A percentile compares a stretch with the other conserved stretches of the same genome.
Evolutionary conservation across 1,139 yeast genomes (phyloP).

Genomic region (Hemisphaericaspora xylofermentans): DNA sequence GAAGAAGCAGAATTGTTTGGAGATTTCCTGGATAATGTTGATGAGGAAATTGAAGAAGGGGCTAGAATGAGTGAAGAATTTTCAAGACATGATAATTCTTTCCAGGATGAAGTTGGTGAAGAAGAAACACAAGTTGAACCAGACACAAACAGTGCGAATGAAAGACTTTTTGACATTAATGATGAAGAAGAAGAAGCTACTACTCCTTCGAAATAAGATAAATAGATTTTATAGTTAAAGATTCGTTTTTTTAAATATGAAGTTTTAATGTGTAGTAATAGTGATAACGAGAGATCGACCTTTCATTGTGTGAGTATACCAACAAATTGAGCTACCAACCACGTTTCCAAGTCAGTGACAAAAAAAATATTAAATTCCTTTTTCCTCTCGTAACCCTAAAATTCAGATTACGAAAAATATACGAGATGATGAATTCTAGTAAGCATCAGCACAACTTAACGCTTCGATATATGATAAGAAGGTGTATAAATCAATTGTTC

Average conservation of each 20-base stretch:
- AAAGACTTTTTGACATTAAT: conserved; percentile 39
- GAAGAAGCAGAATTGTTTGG: conserved; percentile 54
- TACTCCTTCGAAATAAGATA: background rate
- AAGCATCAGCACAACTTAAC: too few species aligned
- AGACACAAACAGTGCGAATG: conserved; percentile 21
- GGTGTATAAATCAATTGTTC: background rate
- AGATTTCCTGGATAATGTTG: conserved; percentile 45
- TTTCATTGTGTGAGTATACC: too few species aligned
- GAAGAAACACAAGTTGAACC: conserved; percentile 3
- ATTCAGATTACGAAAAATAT: too few species aligned
- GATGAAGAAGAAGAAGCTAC: conserved; percentile 33
- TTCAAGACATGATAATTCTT: conserved; percentile 14
- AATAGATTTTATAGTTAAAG: conserved; percentile 1
- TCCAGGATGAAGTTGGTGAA: conserved; percentile 13
- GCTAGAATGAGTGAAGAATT: conserved; percentile 19
- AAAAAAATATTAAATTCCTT: too few species aligned
- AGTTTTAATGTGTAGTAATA: too few species aligned
- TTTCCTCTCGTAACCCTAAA: too few species aligned
- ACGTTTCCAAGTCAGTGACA: too few species aligned
- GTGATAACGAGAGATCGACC: too few species aligned
- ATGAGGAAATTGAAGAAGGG: conserved; percentile 46
- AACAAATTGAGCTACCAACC: too few species aligned
- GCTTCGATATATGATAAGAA: too few species aligned
- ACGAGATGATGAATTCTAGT: too few species aligned
- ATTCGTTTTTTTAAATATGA: background rate